Conservation (phyloP, 192 early-diverging fungal genomes). For the Linnemannia hyalina region DNA sequence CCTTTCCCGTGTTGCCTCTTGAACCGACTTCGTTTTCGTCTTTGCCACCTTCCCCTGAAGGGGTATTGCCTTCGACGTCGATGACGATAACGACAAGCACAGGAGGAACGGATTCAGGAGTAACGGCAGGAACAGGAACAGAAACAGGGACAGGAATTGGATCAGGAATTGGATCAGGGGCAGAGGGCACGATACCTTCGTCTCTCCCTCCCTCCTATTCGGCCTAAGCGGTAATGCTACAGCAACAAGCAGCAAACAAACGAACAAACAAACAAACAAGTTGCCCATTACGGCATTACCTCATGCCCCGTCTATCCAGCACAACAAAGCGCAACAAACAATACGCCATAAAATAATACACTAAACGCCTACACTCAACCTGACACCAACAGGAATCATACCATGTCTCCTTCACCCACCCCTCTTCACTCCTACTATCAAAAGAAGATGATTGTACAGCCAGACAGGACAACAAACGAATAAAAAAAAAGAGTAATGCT, state of each 20-base stretch:
- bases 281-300: not conserved
- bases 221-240: not conserved
- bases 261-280: not conserved
- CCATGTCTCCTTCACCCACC: not conserved
- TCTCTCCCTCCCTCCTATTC: slow-evolving; percentile 1
- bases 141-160: not conserved
- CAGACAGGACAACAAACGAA: not conserved
- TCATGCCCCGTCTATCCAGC: not conserved
- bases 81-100: not conserved
- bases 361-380: not conserved
- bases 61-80: not conserved
- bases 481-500: not conserved
- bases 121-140: slow-evolving; percentile 6
- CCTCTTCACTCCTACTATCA: not conserved
- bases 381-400: not conserved
- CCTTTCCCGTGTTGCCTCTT: not conserved
- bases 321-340: not conserved
- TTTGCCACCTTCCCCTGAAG: not conserved
- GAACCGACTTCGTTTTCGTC: not conserved
- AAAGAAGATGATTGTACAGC: not conserved
- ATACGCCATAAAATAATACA: not conserved
- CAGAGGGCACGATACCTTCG: not conserved
- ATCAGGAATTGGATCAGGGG: too few relatives aligned
- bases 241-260: not conserved
- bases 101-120: not conserved